Evolutionary conservation across 2,329 filamentous ascomycete species (phyloP), one percentile per base, ranked within the genome.

Genomic region (Lachnellula arida): DNA sequence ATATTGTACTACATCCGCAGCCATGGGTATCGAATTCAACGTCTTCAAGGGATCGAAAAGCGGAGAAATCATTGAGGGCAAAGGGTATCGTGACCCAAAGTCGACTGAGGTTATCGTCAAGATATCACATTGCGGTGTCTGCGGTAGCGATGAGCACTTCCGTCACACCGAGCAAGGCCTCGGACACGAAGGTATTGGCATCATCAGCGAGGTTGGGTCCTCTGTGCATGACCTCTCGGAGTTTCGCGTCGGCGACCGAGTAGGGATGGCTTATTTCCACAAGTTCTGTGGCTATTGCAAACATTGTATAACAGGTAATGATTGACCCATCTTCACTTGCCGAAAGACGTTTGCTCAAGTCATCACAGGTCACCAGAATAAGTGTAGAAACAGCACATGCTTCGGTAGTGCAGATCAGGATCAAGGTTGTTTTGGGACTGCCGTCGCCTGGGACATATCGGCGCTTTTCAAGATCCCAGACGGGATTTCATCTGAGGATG

Each of bases 51-150:
- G 53, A 11, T 37, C 46, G 14, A 9, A 40, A 6, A 40, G 11
- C 12, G 53, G 53, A 14, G 17, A 51, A 32, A 51, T 55, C 22
- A n/a, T 22, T n/a, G 42, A 55, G 23, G 5, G 25, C 14, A 42
- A 55, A 47, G 47, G 47, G 19, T 32, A 32, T 32, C 28, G 28
- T 11, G 9, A 32, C 2, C 8, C 28, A 32, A 32, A 32, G 9
- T 11, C 52, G 52, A 77, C 82, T 67, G 53, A 85, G 59, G 82
- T 87, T 50, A 75, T 83, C 22, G 65, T 88, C 63, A 76, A 76
- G 54, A 74, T 87, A 56, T 87, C 82, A 4, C 81, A 82, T 54
- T 84, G 82, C 1, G 84, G 85, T 12, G 74, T 87, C 47, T 88
- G 85, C 68, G 82, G 81, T 46, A 87, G 85, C 2, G 78, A 75